Evolutionary conservation across 768 basidiomycete genomes (phyloP), one percentile per base, ranked within the genome.

Genomic region (Gloeophyllum trabeum): DNA sequence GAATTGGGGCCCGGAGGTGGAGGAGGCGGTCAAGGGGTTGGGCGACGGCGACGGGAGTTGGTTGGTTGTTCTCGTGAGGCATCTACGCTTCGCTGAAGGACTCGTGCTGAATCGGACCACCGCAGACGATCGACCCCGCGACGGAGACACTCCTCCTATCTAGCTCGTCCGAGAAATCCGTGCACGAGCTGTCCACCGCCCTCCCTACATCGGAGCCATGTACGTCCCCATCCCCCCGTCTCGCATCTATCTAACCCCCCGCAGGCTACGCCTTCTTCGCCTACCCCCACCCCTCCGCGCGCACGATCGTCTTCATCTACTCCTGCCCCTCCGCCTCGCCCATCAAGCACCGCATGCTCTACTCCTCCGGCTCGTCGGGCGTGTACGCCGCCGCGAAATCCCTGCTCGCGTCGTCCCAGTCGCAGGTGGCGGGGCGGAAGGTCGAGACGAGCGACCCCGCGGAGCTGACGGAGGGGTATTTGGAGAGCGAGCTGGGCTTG

Each of bases 301-400:
- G 6, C 10, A 20, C 23, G n/a, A 5, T 47, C 90, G 84, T 86
- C 39, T 92, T 91, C 61, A 85, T 96, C 43, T 98, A 97, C 61
- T 85, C 84, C 16, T 98, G 93, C 57, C 93, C 93, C 0, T 71
- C 79, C 3, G 53, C 61, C 12, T 88, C 85, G 4, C 84, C 86
- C 1, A 71, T 96, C 61, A 89, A 88, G 53, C 68, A 80, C 46
- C 74, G 91, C 35, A 92, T 98, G 87, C 56, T 96, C 25, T 94
- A 93, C 61, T 88, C 90, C 0, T 79, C 82, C 2, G 79, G 77
- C 6, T 74, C 75, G 7, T 51, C 67, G 6, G 58, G 71, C 16
- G 68, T 81, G 5, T 81, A 74, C 51, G 65, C 69, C 40, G 61
- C 71, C 5, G 77, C 73, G 24, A 79, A 78, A 46, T 61, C 59